Evolutionary conservation across 352 stramenopile genomes (phyloP), one percentile per base, ranked within the genome.

Genomic region (Phytophthora nicotianae): DNA sequence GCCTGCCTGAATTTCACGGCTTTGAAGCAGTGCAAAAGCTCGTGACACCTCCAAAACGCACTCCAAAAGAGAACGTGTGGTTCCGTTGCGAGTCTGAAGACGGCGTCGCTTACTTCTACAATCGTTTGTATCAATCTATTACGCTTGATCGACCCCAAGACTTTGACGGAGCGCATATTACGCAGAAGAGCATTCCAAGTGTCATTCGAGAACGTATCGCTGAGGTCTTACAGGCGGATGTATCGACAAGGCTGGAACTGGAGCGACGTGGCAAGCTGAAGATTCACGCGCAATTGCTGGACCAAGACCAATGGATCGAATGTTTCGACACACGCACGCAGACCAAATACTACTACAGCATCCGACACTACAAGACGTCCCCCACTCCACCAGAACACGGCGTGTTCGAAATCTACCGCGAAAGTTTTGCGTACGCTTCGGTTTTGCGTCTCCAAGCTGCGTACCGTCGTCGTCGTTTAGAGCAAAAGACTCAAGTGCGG

Each of bases 241-340:
- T 78, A 29, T 54, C 70, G 2, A 70, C 60, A 21, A 73, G 82
- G 0, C 51, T 88, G 1, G 82, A 91, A 21, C 55, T 91, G 5
- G 82, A 91, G 48, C 68, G 68, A 3, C 74, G 79, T 37, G 68
- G 67, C 26, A 75, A 79, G 40, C 68, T 79, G 13, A 72, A 66
- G 17, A 58, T 77, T 16, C 74, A 78, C 10, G 56, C 75, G 0
- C 40, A 77, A 45, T 65, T 86, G 13, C 66, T 89, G 3, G 78
- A 78, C 1, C 78, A 90, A 48, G 81, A 91, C 26, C 62, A 86
- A 49, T 91, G 82, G 82, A 63, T 91, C 42, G 73, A 91, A 43
- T 91, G 79, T 63, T 27, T 79, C 4, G 75, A 91, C 45, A 43
- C 46, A 6, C 61, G 55, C 45, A 77, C 76, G 19, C 59, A 74